Conservation (phyloP, 2,329 filamentous ascomycete genomes). For the Parastagonospora avenae region DNA sequence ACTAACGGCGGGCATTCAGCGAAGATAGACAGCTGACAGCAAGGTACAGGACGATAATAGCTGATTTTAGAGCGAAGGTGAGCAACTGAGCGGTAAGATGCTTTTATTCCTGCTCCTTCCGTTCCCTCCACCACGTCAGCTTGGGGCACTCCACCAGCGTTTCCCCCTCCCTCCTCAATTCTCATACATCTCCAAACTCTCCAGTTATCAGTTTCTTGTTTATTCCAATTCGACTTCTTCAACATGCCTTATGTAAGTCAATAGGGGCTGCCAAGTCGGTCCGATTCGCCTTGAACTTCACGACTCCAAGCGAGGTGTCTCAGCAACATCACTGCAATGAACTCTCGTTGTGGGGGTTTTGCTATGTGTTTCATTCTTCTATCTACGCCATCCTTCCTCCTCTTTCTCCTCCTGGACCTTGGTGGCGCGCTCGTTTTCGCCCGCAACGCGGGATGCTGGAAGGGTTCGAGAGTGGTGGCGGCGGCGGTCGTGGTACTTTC, state of each 20-base stretch:
- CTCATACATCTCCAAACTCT: no score
- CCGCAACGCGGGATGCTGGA: not conserved
- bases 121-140: no score
- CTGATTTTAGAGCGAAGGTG: no score
- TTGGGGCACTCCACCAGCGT: no score
- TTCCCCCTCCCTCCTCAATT: not conserved
- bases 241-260: not conserved
- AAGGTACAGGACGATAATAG: no score
- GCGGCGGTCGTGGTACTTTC: not conserved
- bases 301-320: not conserved
- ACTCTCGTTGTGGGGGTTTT: not conserved
- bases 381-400: not conserved
- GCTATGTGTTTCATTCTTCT: not conserved
- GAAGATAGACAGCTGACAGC: no score
- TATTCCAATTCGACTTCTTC: not conserved
- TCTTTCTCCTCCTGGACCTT: not conserved
- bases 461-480: not conserved
- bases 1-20: no score
- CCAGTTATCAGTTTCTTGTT: not conserved
- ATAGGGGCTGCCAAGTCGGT: slow-evolving; percentile 3
- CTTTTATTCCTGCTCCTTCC: no score
- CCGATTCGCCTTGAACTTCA: not conserved
- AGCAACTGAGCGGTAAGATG: no score
- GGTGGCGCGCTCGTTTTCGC: not conserved
- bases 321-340: not conserved